Evolutionary conservation across 306 rosid species (phyloP), one percentile per base, ranked within the genome.

Genomic region (Medicago ruthenica): DNA sequence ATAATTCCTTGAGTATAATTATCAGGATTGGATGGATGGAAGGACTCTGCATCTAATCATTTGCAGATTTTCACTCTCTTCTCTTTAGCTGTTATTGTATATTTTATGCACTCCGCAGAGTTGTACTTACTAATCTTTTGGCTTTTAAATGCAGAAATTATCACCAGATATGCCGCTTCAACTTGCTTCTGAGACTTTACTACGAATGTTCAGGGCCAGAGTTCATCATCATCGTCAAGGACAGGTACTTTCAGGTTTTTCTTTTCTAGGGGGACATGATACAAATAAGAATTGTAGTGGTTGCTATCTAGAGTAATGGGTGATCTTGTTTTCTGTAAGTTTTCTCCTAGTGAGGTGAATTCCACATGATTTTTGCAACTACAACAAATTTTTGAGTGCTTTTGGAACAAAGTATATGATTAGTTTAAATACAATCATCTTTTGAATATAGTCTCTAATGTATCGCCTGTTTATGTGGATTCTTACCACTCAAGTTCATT

Each of bases 91-190:
- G 39, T 42, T 51, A 9, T 48, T 17, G 24, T 20, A 9, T 55
- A 76, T 24, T 73, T 18, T 13, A 44, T 67, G 40, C 65, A 61
- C 50, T 74, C 16, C 40, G 36, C 34, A 39, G 39, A 66, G n/a
- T 12, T 71, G 58, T 17, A 69, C 79, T 80, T 42, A 7, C 63
- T 58, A 39, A 83, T 70, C 5, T 66, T 61, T 55, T 76, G 70
- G 58, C 63, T 74, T 77, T 45, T 18, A 66, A 51, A 76, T 74
- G 86, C 96, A 92, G 99, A 89, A 87, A 84, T 78, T 95, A 71
- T 95, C 97, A 40, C 88, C 93, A 34, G 96, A 89, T 84, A 92
- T 95, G 93, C 99, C 99, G 0, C 97, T 95, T 84, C 93, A 95
- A 85, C 96, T 95, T 54, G 98, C 98, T 54, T 95, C 97, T 53